These are phyloP conservation scores for Ceratorhiza oryzae-sativae DNA, from an alignment of 1,284 basidiomycete species.

Conservation along the genomic window DNA sequence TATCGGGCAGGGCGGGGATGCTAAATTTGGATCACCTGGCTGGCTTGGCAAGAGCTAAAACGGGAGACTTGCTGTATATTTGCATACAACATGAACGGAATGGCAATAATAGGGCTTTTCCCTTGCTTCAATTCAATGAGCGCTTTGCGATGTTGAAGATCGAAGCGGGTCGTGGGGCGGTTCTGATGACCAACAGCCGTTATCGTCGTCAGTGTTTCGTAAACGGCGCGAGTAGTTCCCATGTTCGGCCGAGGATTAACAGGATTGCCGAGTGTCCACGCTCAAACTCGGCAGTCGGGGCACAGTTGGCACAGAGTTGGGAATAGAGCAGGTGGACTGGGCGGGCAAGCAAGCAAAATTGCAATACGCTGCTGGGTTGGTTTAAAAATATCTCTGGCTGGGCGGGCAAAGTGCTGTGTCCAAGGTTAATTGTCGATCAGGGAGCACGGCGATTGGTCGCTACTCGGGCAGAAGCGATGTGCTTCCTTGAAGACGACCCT, in stretches of 20 bases:
- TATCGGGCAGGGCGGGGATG: neutral
- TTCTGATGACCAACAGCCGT: neutral
- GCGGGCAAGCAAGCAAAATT: no score
- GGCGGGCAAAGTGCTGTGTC: slow-evolving; percentile 1
- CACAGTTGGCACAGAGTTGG: no score
- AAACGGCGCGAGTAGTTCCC: neutral
- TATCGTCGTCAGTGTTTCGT: slow-evolving; percentile 16
- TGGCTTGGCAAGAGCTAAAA: slow-evolving; percentile 13
- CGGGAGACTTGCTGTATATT: neutral
- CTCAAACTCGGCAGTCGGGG: neutral
- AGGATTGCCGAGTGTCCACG: slow-evolving; percentile 1
- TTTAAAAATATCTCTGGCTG: neutral
- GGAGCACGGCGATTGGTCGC: neutral
- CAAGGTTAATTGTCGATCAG: neutral
- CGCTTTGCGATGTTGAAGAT: neutral
- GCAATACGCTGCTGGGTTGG: no score
- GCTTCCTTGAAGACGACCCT: neutral
- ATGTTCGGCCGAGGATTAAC: neutral
- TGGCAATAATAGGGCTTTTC: no score
- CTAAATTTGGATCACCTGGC: neutral
- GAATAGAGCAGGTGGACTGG: no score
- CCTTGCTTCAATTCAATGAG: neutral
- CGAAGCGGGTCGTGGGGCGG: neutral
- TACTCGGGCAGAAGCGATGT: slow-evolving; percentile 1
- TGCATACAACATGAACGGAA: neutral